Base-by-base conservation (phyloP, 441 rosid species). In the Breynia disticha region DNA sequence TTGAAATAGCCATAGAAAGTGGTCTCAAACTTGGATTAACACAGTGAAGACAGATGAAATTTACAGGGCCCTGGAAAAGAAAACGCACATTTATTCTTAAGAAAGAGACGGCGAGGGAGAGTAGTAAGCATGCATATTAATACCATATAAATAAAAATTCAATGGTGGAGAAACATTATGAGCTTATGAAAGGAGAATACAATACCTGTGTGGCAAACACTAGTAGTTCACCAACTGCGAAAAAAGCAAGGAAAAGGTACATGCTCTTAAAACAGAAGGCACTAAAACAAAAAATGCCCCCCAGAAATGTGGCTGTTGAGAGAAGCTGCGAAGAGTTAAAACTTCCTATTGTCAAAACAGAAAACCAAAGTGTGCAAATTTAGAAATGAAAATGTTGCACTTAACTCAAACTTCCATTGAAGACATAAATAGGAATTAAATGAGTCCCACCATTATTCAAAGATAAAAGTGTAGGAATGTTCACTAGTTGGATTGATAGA, bases 171-270 rank as follows among this genome's bases (percentile, higher is more conserved):
- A n/a, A n/a, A n/a, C n/a, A 16, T 22, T 3, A 15, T 38, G 52
- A n/a, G 35, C 46, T 9, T 7, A 11, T 20, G 11, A 46, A 39
- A 51, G 43, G 18, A 48, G n/a, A n/a, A n/a, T n/a, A n/a, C 57
- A 48, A 51, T 74, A 86, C 95, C 95, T 91, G 97, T 12, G 87
- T 86, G 55, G 97, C 91, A 63, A 91, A 91, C 69, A 91, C 69
- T 56, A 91, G 81, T 19, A 91, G 74, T 69, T 91, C 98, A 47
- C 97, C 97, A 55, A 88, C 59, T 43, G 90, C 79, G 47, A 91
- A 91, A 50, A 91, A 70, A 54, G 78, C 95, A 62, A 91, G 79
- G 76, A 91, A 91, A 60, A 69, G 69, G 48, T 88, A 88, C 95
- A 91, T 67, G 89, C 70, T 88, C 76, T 86, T 86, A 42, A 74